Conservation (phyloP, 192 early-diverging fungal species). For the Gigaspora rosea region DNA sequence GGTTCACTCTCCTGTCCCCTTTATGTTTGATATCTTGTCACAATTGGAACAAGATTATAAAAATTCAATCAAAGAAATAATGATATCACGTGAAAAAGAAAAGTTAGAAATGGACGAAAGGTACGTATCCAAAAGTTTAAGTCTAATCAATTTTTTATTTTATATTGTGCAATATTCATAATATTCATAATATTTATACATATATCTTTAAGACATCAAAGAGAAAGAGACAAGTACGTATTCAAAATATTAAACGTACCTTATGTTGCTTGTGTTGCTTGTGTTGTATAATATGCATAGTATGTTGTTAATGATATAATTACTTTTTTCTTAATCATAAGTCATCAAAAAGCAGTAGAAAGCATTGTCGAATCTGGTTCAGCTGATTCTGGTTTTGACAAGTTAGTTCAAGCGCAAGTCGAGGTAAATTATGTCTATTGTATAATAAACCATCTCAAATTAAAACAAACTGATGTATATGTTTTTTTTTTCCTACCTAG, state of each 20-base stretch:
- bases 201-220: no score
- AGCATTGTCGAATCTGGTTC: not conserved
- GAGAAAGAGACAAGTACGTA: no score
- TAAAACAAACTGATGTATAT: not conserved
- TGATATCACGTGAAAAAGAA: slow-evolving; percentile 39
- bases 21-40: slow-evolving; percentile 57
- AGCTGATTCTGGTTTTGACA: not conserved
- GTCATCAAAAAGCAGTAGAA: not conserved
- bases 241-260: no score
- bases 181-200: no score
- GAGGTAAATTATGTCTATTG: not conserved
- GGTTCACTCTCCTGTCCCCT: slow-evolving; percentile 56
- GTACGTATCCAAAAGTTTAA: not conserved
- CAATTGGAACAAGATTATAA: slow-evolving; percentile 59
- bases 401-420: not conserved
- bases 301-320: no score
- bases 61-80: slow-evolving; percentile 45
- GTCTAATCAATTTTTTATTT: not conserved
- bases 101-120: slow-evolving; percentile 38
- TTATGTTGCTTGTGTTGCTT: no score
- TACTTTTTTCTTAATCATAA: not conserved
- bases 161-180: no score
- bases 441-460: not conserved
- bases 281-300: no score
- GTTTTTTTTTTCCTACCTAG: slow-evolving; percentile 15